Conservation (phyloP, 129 eudicot genomes). For the Solidago caesia region DNA sequence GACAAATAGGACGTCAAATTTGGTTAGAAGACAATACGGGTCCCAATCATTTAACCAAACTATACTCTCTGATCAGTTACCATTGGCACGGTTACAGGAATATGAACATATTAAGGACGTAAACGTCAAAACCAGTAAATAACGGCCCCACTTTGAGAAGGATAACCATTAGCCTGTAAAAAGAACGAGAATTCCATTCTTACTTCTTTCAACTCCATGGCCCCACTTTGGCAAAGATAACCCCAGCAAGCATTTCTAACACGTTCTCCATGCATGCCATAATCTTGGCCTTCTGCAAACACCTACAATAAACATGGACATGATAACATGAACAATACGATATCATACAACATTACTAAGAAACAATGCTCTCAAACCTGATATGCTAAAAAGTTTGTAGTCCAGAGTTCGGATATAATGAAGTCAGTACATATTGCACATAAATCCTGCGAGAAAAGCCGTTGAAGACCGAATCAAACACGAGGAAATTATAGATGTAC, state of each 20-base stretch:
- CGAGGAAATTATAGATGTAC: neutral
- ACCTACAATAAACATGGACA: constrained; percentile 47
- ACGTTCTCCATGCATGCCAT: constrained; percentile 94
- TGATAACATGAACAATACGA: constrained; percentile 18
- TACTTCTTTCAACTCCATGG: constrained; percentile 94
- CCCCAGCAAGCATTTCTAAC: constrained; percentile 99
- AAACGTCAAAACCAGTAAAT: neutral
- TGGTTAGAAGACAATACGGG: constrained; percentile 7
- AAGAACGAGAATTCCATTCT: constrained; percentile 17
- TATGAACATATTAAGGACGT: constrained; percentile 7
- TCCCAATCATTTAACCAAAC: constrained; percentile 14
- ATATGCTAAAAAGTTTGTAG: constrained; percentile 89
- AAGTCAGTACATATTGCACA: constrained; percentile 98
- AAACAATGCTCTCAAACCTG: constrained; percentile 58
- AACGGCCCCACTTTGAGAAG: neutral
- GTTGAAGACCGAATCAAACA: constrained; percentile 12
- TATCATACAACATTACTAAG: constrained; percentile 7
- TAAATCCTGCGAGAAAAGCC: constrained; percentile 65
- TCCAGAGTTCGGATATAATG: constrained; percentile 92
- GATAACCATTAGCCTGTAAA: constrained; percentile 2
- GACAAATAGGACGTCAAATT: neutral
- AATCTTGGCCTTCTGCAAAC: constrained; percentile 96
- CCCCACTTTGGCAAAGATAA: constrained; percentile 95
- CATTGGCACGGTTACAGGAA: constrained; percentile 1
- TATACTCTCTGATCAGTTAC: neutral